Conservation (phyloP, 495 filamentous ascomycete species). For the Parathielavia hyrcaniae region DNA sequence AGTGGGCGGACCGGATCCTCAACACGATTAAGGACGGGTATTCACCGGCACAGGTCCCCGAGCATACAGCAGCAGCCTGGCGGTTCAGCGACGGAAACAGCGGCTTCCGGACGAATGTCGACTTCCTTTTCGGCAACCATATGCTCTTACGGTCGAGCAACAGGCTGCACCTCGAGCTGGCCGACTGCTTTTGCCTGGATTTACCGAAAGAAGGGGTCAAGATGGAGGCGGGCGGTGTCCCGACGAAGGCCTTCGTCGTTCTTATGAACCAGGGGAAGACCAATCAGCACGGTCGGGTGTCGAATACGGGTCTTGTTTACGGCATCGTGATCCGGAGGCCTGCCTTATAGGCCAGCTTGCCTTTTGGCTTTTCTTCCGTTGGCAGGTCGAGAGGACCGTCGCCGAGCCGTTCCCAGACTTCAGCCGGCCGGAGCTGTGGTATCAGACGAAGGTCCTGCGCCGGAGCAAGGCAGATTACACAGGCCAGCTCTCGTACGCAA, state of each 20-base stretch:
- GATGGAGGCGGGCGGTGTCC: background rate
- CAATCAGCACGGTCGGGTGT: background rate
- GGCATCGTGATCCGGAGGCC: background rate
- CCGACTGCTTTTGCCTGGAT: constrained; percentile 8
- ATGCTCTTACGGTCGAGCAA: constrained; percentile 5
- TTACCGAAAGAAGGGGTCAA: constrained; percentile 1
- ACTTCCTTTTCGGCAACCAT: constrained; percentile 1
- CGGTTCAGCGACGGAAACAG: background rate
- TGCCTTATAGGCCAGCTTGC: background rate
- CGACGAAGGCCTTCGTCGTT: constrained; percentile 1
- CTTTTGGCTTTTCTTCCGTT: constrained; percentile 5
- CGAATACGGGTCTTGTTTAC: background rate
- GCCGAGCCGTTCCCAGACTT: background rate
- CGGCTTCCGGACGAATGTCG: background rate
- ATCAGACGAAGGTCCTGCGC: background rate
- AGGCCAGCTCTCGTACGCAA: background rate
- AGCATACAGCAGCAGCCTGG: background rate
- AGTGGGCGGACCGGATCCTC: constrained; percentile 1
- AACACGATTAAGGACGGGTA: constrained; percentile 1
- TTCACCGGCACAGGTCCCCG: background rate
- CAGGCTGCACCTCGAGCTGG: background rate
- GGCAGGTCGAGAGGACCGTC: background rate
- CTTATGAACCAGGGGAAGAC: constrained; percentile 1
- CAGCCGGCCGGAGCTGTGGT: background rate
- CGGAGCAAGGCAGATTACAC: background rate